Evolutionary conservation across 2,329 filamentous ascomycete genomes (phyloP).

Genomic region (Pseudomassariella vexata): DNA sequence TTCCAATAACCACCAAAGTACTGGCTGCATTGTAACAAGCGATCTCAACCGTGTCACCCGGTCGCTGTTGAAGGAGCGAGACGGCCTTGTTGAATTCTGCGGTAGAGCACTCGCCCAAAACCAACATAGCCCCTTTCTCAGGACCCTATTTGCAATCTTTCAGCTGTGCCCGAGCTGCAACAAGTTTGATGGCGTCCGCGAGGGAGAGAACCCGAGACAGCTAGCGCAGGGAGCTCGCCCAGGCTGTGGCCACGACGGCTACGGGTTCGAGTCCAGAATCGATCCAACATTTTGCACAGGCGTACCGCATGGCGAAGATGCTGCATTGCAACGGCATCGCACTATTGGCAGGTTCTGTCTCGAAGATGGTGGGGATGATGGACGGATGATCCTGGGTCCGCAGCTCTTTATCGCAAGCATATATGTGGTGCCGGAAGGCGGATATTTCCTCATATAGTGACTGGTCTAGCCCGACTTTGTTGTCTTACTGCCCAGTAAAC

Average conservation of each 20-base stretch:
- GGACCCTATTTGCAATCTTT: conserved; percentile 25
- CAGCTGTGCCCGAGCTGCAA: conserved; percentile 24
- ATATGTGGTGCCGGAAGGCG: conserved; percentile 1
- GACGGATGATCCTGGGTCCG: conserved; percentile 19
- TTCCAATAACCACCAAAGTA: neutral
- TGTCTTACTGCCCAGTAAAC: conserved; percentile 2
- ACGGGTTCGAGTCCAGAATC: conserved; percentile 21
- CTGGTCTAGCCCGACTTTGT: conserved; percentile 1
- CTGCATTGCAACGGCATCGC: conserved; percentile 26
- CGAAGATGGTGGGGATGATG: conserved; percentile 24
- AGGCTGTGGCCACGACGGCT: conserved; percentile 33
- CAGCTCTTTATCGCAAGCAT: conserved; percentile 24
- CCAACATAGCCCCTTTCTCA: conserved; percentile 29
- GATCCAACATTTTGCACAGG: conserved; percentile 29
- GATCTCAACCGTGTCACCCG: conserved; percentile 5
- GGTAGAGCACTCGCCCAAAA: conserved; percentile 12
- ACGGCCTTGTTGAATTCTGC: conserved; percentile 3
- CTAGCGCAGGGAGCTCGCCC: conserved; percentile 30
- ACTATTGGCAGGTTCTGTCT: conserved; percentile 18
- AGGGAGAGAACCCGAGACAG: conserved; percentile 26
- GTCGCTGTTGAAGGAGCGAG: neutral
- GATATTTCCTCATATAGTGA: neutral
- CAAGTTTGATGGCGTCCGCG: conserved; percentile 22
- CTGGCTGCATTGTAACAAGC: conserved; percentile 10
- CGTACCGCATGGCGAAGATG: conserved; percentile 30